A percentile compares a stretch with the other conserved stretches of the same genome.
These are phyloP conservation scores for Xylariomycetidae sp. DNA, from an alignment of 2,329 filamentous ascomycete genomes.

Conservation along the genomic window DNA sequence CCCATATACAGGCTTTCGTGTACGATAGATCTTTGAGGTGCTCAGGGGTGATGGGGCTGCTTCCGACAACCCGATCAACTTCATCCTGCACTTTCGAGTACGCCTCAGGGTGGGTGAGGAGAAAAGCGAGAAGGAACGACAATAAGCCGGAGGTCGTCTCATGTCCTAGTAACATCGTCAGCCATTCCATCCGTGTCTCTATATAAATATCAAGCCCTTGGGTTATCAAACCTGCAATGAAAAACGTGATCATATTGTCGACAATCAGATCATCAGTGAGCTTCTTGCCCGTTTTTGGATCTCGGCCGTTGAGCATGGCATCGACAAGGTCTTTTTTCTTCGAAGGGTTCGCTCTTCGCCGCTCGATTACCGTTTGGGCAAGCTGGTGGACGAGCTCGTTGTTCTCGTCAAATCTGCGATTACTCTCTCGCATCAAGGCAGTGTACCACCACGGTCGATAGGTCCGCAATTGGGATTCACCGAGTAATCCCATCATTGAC, in stretches of 20 bases:
- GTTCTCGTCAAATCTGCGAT: slow-evolving; percentile 11
- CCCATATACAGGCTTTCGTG: neutral
- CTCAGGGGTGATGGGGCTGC: neutral
- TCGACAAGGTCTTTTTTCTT: slow-evolving; percentile 43
- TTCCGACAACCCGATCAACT: neutral
- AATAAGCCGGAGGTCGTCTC: slow-evolving; percentile 31
- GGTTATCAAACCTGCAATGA: slow-evolving; percentile 39
- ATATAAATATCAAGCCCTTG: neutral
- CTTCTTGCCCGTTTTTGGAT: slow-evolving; percentile 44
- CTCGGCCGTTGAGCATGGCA: slow-evolving; percentile 46
- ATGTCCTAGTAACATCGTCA: too few species aligned
- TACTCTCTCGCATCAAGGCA: slow-evolving; percentile 3
- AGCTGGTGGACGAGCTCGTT: slow-evolving; percentile 1
- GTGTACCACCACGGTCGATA: slow-evolving; percentile 9
- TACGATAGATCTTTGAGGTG: neutral
- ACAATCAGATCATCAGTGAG: slow-evolving; percentile 42
- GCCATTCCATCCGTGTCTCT: too few species aligned
- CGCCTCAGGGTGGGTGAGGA: slow-evolving; percentile 35
- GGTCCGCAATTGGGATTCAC: slow-evolving; percentile 6
- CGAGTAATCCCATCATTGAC: slow-evolving; percentile 3
- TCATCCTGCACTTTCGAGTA: neutral
- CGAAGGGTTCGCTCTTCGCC: slow-evolving; percentile 1
- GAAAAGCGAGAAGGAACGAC: slow-evolving; percentile 42
- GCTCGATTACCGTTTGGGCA: neutral
- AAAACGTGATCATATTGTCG: slow-evolving; percentile 49